Base-by-base conservation (phyloP, 148 eudicot species). In the Rhododendron molle region DNA sequence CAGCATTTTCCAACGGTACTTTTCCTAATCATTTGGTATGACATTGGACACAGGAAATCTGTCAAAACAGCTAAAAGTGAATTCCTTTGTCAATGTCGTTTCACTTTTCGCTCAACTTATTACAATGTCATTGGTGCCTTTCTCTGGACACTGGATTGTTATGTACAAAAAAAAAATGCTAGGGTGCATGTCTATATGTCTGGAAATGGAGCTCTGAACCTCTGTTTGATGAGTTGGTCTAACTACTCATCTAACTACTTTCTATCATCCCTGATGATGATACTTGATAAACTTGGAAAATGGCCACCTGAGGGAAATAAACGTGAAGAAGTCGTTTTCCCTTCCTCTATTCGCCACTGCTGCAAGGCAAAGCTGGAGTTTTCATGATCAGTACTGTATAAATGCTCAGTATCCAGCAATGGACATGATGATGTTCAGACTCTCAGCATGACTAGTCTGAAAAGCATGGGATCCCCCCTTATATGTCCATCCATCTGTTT, bases 1-100 rank as follows among this genome's bases (percentile, higher is more conserved):
- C 99, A 97, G 85, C 99, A 97, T 89, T 97, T 94, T 82, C 98
- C 98, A 40, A 91, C 85, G 93, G 99, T 95, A 93, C 88, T 49
- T n/a, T 83, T 84, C 20, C 83, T 78, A 44, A 28, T 78, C 65
- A 73, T 16, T 20, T 76, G 83, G 44, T 8, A 56, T 52, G 21
- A 58, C 14, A 28, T 83, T 47, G 16, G 21, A 72, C 2, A 50
- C 18, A 26, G 18, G 30, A 52, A 81, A 52, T 72, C 16, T 16
- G 49, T 18, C 56, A 80, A 43, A n/a, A 49, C 67, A 84, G 5
- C 34, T 5, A 46, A 74, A 74, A 44, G 67, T 82, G 49, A 58
- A 62, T 62, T 43, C 28, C 58, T 26, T 43, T 3, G 16, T 43
- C 54, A 16, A 7, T 81, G 18, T 52, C 12, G 28, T 54, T 81